Conservation (phyloP, 2,329 filamentous ascomycete species). For the Nigrograna mackinnonii region DNA sequence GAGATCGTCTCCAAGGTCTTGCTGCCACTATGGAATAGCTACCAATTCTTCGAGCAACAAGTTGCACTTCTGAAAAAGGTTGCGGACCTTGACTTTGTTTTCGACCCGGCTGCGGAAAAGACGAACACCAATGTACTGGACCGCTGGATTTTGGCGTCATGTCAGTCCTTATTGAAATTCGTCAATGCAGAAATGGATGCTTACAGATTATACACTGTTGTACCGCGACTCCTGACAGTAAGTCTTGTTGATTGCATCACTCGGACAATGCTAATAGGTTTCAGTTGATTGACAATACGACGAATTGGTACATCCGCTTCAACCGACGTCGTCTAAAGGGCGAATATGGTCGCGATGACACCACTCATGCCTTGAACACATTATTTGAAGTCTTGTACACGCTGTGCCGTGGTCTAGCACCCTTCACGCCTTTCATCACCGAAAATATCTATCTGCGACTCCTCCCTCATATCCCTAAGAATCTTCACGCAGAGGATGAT, state of each 20-base stretch:
- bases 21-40: slow-evolving; percentile 92
- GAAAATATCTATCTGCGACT: slow-evolving; percentile 91
- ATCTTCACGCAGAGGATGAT: slow-evolving; percentile 69
- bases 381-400: slow-evolving; percentile 93
- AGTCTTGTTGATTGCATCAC: slow-evolving; percentile 3
- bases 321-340: slow-evolving; percentile 91
- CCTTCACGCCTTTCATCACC: slow-evolving; percentile 93
- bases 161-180: slow-evolving; percentile 87
- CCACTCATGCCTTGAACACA: slow-evolving; percentile 87
- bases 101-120: slow-evolving; percentile 74
- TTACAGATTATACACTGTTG: slow-evolving; percentile 78
- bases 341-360: slow-evolving; percentile 83
- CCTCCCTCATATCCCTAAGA: slow-evolving; percentile 77
- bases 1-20: slow-evolving; percentile 93
- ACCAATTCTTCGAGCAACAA: slow-evolving; percentile 94
- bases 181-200: slow-evolving; percentile 90
- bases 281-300: slow-evolving; percentile 84
- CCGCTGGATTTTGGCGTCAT: slow-evolving; percentile 90
- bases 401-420: slow-evolving; percentile 82
- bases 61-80: slow-evolving; percentile 85
- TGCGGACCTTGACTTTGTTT: slow-evolving; percentile 74
- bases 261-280: neutral
- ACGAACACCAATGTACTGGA: slow-evolving; percentile 93
- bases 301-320: slow-evolving; percentile 99
- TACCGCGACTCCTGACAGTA: slow-evolving; percentile 73